phyloP scores from a whole-genome alignment of 1,284 basidiomycete species.

The Singerocomus inundabilis region DNA sequence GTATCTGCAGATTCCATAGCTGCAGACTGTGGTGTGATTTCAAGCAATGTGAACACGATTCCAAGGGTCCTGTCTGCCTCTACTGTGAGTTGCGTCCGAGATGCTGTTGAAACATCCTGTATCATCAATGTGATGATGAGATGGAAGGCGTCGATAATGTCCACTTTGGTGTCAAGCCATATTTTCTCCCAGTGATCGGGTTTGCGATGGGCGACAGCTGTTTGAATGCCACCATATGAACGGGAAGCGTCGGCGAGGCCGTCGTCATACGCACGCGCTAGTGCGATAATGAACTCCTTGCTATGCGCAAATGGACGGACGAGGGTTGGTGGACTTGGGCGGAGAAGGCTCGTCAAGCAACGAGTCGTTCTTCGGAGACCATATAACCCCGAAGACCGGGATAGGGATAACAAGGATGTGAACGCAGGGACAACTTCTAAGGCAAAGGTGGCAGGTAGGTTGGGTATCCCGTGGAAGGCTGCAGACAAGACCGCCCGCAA shows the following conservation, averaged over 20 bases:
- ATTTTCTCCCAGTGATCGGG: constrained; percentile 65
- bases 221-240: constrained; percentile 57
- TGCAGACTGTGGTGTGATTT: constrained; percentile 34
- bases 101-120: constrained; percentile 43
- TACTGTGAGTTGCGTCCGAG: constrained; percentile 40
- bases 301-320: constrained; percentile 49
- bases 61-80: constrained; percentile 56
- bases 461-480: constrained; percentile 35
- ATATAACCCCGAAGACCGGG: constrained; percentile 53
- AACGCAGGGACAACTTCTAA: constrained; percentile 56
- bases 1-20: constrained; percentile 13
- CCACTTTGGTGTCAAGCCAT: constrained; percentile 68
- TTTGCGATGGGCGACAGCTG: constrained; percentile 29
- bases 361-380: constrained; percentile 60
- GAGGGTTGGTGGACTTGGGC: constrained; percentile 46
- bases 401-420: constrained; percentile 44
- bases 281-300: constrained; percentile 52
- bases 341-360: constrained; percentile 55
- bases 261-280: constrained; percentile 58
- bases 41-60: constrained; percentile 56
- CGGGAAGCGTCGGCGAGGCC: constrained; percentile 52
- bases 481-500: constrained; percentile 44
- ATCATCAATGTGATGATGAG: constrained; percentile 51
- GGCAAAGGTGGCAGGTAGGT: constrained; percentile 36
- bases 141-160: constrained; percentile 68